Evolutionary conservation across 2,329 filamentous ascomycete genomes (phyloP), one percentile per base, ranked within the genome.

Genomic region (Aureobasidium sp.): DNA sequence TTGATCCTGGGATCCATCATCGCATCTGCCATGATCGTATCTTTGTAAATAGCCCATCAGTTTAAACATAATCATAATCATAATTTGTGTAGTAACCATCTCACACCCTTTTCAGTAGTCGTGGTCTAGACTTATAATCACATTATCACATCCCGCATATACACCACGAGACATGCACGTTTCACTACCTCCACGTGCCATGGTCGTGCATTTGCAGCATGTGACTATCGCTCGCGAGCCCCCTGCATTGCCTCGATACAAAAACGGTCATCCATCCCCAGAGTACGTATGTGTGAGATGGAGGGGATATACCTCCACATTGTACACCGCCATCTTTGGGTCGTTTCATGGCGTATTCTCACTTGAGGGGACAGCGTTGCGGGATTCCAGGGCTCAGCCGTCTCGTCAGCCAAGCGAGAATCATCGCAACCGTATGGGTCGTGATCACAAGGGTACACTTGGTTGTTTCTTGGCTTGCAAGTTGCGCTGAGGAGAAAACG

Each of bases 321-420:
- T n/a, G 33, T 36, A 36, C 33, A 36, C 33, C 33, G 33, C 33
- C 13, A 36, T 36, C 33, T 36, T 36, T 36, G 7, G 33, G 33
- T 36, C 33, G 33, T 36, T 36, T 36, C 33, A 36, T 36, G 33
- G 33, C 33, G 33, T 36, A n/a, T 36, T 36, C 13, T 42, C 5
- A 16, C 40, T 16, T 10, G 40, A 16, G 40, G 40, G 15, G 15
- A 23, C 31, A n/a, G 40, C 33, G 33, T 50, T 36, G 33, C 58
- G 45, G 42, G 43, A 40, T 29, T 38, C 6, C 7, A 36, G 33
- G 33, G 48, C 48, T 50, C 43, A 60, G 56, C 42, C 23, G 48
- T n/a, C 33, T 50, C 31, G 31, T 61, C 58, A 61, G 58, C 58
- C 43, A 43, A 61, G 58, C 25, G 33, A 10, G 20, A 42, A 27